These are phyloP conservation scores for Gnaphalium uliginosum DNA, from an alignment of 129 eudicot species.

Conservation along the genomic window DNA sequence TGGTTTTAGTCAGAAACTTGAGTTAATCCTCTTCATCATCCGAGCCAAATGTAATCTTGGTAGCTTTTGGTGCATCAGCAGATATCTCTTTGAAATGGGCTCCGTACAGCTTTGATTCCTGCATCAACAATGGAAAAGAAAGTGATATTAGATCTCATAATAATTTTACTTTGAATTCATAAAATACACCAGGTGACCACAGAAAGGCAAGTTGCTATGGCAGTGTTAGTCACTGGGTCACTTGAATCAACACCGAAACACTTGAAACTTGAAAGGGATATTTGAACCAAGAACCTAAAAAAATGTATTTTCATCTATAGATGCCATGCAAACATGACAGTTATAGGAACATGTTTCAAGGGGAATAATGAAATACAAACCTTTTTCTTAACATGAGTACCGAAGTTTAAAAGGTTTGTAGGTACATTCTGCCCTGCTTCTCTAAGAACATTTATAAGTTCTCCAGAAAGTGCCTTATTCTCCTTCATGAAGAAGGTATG, in stretches of 20 bases:
- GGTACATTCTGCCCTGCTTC: constrained; percentile 97
- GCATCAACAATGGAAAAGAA: neutral
- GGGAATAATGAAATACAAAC: too few relatives aligned
- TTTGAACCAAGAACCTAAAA: neutral
- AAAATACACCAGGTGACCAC: too few relatives aligned
- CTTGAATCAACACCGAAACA: neutral
- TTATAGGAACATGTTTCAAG: too few relatives aligned
- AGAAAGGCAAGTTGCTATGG: neutral
- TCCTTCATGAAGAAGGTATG: constrained; percentile 90
- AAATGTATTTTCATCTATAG: neutral
- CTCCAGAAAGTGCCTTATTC: constrained; percentile 95
- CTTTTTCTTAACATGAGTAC: constrained; percentile 98
- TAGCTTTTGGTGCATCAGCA: constrained; percentile 93
- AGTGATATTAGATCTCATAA: neutral
- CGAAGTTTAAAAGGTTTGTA: constrained; percentile 72
- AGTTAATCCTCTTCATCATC: constrained; percentile 54
- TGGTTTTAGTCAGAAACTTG: too few relatives aligned
- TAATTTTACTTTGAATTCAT: too few relatives aligned
- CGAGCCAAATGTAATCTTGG: constrained; percentile 70
- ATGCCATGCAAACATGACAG: neutral
- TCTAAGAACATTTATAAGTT: constrained; percentile 89
- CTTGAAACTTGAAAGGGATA: neutral
- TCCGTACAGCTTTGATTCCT: constrained; percentile 96
- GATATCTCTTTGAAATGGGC: constrained; percentile 91
- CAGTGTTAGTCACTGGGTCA: neutral